These are phyloP conservation scores for Neoscytalidium dimidiatum DNA, from an alignment of 2,329 filamentous ascomycete genomes.

Conservation along the genomic window DNA sequence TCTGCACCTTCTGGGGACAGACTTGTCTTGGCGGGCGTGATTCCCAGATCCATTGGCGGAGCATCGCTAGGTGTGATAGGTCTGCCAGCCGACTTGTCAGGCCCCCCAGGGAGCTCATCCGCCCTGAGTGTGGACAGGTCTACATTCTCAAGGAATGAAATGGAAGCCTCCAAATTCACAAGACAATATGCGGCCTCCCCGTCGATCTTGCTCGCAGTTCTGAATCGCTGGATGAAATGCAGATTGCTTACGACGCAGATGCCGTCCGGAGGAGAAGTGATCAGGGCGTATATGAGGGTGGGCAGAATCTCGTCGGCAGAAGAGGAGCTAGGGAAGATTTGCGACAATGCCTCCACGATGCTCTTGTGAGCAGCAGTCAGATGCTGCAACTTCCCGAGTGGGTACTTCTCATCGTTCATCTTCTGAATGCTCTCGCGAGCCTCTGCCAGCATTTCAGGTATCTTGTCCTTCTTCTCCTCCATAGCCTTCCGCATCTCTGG, in stretches of 20 bases:
- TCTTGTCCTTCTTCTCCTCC: constrained; percentile 60
- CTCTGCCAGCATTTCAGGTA: constrained; percentile 69
- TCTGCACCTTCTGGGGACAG: constrained; percentile 22
- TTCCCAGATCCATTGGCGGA: constrained; percentile 42
- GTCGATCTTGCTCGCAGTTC: constrained; percentile 81
- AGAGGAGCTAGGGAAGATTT: constrained; percentile 69
- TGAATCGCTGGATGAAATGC: constrained; percentile 91
- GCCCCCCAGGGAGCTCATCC: constrained; percentile 72
- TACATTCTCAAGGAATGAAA: constrained; percentile 92
- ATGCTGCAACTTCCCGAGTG: constrained; percentile 86
- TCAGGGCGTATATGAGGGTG: constrained; percentile 92
- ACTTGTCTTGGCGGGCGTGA: constrained; percentile 40
- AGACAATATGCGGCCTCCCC: constrained; percentile 95
- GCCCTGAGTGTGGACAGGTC: constrained; percentile 85
- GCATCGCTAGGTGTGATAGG: constrained; percentile 48
- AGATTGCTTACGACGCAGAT: constrained; percentile 92
- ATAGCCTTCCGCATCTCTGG: constrained; percentile 58
- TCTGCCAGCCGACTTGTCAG: constrained; percentile 55
- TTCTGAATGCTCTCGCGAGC: constrained; percentile 68
- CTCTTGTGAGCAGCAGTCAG: constrained; percentile 87
- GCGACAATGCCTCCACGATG: constrained; percentile 83
- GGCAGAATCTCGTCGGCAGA: constrained; percentile 97
- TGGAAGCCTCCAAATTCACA: constrained; percentile 92
- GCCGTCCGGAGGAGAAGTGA: constrained; percentile 82
- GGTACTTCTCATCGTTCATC: constrained; percentile 87